Evolutionary conservation across 768 basidiomycete genomes (phyloP).

Genomic region (Lactifluus hygrophoroides): DNA sequence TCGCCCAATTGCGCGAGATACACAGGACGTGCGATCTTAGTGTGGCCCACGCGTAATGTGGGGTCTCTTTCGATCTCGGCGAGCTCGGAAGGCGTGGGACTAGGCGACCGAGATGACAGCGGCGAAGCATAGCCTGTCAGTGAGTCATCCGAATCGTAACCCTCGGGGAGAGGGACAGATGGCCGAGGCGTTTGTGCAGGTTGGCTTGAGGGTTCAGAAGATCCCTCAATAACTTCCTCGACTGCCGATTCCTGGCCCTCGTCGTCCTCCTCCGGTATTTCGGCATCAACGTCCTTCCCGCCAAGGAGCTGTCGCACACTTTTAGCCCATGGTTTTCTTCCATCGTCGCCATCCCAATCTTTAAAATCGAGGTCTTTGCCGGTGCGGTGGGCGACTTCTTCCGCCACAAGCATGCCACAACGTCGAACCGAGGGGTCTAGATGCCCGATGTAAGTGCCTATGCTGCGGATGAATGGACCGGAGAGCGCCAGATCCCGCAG

Average conservation of each 20-base stretch:
- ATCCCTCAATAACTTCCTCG: neutral
- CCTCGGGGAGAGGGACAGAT: slow-evolving; percentile 16
- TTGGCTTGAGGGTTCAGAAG: neutral
- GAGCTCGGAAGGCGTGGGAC: slow-evolving; percentile 75
- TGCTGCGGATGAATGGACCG: slow-evolving; percentile 53
- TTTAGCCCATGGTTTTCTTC: slow-evolving; percentile 57
- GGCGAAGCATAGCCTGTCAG: slow-evolving; percentile 67
- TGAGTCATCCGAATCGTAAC: slow-evolving; percentile 76
- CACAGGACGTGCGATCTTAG: slow-evolving; percentile 73
- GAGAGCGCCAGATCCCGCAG: slow-evolving; percentile 43
- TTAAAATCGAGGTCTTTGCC: slow-evolving; percentile 70
- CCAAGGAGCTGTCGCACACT: slow-evolving; percentile 46
- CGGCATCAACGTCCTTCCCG: slow-evolving; percentile 44
- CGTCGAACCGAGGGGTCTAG: slow-evolving; percentile 66
- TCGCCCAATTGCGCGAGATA: slow-evolving; percentile 82
- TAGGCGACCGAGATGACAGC: slow-evolving; percentile 59
- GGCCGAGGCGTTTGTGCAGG: neutral
- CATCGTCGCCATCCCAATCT: slow-evolving; percentile 72
- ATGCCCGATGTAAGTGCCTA: slow-evolving; percentile 73
- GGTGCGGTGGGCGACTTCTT: slow-evolving; percentile 55
- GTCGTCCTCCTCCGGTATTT: slow-evolving; percentile 15
- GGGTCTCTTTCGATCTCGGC: slow-evolving; percentile 84
- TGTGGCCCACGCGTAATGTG: slow-evolving; percentile 57
- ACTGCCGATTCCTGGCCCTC: neutral
- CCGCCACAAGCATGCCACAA: slow-evolving; percentile 90